These are phyloP conservation scores for Septoria petroselini DNA, from an alignment of 2,329 filamentous ascomycete genomes.

Conservation along the genomic window DNA sequence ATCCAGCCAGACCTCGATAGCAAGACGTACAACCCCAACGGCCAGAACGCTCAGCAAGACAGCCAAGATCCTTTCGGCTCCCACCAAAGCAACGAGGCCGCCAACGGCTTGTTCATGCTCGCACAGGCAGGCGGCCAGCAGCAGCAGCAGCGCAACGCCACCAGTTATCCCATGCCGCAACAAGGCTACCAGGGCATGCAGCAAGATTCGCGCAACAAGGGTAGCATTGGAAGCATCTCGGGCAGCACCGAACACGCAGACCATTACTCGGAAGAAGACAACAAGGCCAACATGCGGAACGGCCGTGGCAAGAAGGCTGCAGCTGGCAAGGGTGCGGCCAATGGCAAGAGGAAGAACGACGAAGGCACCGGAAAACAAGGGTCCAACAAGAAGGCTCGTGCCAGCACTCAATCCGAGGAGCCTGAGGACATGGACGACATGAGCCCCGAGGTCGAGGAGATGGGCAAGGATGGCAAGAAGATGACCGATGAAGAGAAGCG, in stretches of 20 bases:
- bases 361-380: conserved; percentile 66
- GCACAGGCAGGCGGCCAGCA: conserved; percentile 64
- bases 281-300: conserved; percentile 62
- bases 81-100: conserved; percentile 88
- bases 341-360: conserved; percentile 74
- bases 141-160: conserved; percentile 47
- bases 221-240: conserved; percentile 58
- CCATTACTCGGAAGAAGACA: conserved; percentile 67
- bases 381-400: conserved; percentile 69
- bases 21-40: conserved; percentile 58
- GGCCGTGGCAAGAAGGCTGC: conserved; percentile 65
- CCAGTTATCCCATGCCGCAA: conserved; percentile 45
- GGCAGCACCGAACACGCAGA: conserved; percentile 49
- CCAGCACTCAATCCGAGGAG: conserved; percentile 49
- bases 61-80: conserved; percentile 70
- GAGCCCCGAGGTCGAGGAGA: conserved; percentile 43
- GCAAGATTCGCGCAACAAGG: conserved; percentile 38
- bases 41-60: conserved; percentile 37
- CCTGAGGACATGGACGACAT: conserved; percentile 55
- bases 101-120: conserved; percentile 88
- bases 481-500: conserved; percentile 99
- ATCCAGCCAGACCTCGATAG: conserved; percentile 40
- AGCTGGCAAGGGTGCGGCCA: conserved; percentile 50
- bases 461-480: conserved; percentile 64
- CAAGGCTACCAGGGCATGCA: conserved; percentile 47